A percentile compares a stretch with the other conserved stretches of the same genome.
These are phyloP conservation scores for Deuterostichococcus epilithicus DNA, from an alignment of 139 green algal genomes.

Conservation along the genomic window DNA sequence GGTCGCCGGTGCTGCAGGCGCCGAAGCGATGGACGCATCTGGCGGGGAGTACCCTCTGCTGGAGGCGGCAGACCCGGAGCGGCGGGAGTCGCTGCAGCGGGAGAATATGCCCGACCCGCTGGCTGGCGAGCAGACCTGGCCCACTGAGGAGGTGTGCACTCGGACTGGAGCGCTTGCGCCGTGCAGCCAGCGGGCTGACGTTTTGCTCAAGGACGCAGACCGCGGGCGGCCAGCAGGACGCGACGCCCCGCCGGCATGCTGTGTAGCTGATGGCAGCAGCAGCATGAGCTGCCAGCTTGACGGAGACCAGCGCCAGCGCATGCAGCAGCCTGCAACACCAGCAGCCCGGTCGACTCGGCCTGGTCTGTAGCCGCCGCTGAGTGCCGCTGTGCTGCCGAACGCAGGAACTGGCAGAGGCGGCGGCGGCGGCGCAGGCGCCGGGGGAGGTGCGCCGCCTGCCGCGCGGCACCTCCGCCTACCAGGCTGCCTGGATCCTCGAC, in stretches of 20 bases:
- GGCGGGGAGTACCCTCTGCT: constrained; percentile 33
- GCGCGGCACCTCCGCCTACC: constrained; percentile 86
- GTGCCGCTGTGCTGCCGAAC: too few species aligned
- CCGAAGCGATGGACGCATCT: not conserved
- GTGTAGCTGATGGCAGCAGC: not conserved
- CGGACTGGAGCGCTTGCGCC: too few species aligned
- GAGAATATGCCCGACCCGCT: constrained; percentile 62
- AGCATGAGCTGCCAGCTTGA: too few species aligned
- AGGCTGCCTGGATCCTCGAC: constrained; percentile 89
- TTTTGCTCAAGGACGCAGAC: too few species aligned
- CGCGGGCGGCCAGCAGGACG: too few species aligned
- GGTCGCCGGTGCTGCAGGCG: constrained; percentile 2
- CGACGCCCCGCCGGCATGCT: too few species aligned
- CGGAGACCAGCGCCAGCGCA: too few species aligned
- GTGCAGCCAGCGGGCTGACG: too few species aligned
- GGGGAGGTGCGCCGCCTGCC: constrained; percentile 44
- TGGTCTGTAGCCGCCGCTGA: not conserved
- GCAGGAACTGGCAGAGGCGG: constrained; percentile 35
- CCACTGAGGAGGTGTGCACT: constrained; percentile 72
- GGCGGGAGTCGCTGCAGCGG: constrained; percentile 50
- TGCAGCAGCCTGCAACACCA: too few species aligned
- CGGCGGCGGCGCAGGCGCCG: constrained; percentile 21
- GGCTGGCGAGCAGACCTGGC: constrained; percentile 88
- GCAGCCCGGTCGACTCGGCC: not conserved
- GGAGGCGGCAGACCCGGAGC: constrained; percentile 34